These are phyloP conservation scores for Suhomyces vadensis DNA, from an alignment of 805 yeast genomes.

Conservation along the genomic window DNA sequence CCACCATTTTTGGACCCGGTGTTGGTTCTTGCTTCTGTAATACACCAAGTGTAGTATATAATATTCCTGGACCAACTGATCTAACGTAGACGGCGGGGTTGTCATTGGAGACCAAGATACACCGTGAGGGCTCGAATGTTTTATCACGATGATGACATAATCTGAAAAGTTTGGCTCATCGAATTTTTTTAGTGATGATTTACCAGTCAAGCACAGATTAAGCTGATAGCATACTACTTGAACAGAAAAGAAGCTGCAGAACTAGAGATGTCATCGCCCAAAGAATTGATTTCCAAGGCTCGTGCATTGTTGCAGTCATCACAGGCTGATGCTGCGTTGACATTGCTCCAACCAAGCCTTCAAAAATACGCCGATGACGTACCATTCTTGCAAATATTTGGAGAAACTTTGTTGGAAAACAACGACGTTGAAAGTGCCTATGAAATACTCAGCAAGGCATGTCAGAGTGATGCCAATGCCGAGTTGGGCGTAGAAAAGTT, in stretches of 20 bases:
- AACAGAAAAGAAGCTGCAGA: too few relatives aligned
- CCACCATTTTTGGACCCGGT: slow-evolving; percentile 77
- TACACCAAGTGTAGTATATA: slow-evolving; percentile 61
- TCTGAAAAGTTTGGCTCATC: slow-evolving; percentile 3
- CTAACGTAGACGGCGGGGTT: background rate
- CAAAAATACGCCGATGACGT: slow-evolving; percentile 35
- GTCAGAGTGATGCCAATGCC: slow-evolving; percentile 71
- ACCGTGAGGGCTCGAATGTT: background rate
- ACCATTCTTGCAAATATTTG: slow-evolving; percentile 58
- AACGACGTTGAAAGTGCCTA: slow-evolving; percentile 82
- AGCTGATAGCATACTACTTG: too few relatives aligned
- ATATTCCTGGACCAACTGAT: slow-evolving; percentile 43
- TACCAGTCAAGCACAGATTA: too few relatives aligned
- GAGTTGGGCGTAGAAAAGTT: slow-evolving; percentile 74
- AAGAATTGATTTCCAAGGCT: slow-evolving; percentile 32
- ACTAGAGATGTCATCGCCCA: slow-evolving; percentile 2
- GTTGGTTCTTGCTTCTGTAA: slow-evolving; percentile 78
- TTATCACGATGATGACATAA: slow-evolving; percentile 4
- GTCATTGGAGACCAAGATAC: background rate
- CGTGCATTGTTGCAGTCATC: slow-evolving; percentile 46
- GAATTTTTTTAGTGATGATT: slow-evolving; percentile 3
- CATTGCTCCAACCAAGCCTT: slow-evolving; percentile 42
- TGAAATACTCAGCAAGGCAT: slow-evolving; percentile 55
- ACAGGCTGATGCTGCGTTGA: slow-evolving; percentile 57
- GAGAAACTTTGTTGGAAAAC: slow-evolving; percentile 76